These are phyloP conservation scores for Penicillium vulpinum DNA, from an alignment of 2,329 filamentous ascomycete genomes.

Conservation along the genomic window DNA sequence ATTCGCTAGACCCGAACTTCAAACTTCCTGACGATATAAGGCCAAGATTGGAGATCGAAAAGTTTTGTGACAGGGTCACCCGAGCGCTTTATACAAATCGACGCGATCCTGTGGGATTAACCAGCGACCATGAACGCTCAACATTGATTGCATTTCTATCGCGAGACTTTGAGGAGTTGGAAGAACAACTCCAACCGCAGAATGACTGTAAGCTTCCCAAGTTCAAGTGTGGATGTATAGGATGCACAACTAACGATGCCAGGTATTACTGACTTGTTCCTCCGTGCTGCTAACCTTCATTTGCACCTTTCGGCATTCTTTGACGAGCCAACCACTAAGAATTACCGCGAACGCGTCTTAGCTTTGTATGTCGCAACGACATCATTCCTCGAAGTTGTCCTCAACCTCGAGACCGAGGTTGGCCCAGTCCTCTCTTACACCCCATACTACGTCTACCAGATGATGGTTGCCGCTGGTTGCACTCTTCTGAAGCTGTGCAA, in stretches of 20 bases:
- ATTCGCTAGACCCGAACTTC: slow-evolving; percentile 48
- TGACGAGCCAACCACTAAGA: slow-evolving; percentile 47
- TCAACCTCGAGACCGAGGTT: slow-evolving; percentile 46
- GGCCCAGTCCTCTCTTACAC: slow-evolving; percentile 55
- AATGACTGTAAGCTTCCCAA: slow-evolving; percentile 39
- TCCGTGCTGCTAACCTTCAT: slow-evolving; percentile 50
- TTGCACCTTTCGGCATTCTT: slow-evolving; percentile 53
- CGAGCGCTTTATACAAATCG: slow-evolving; percentile 58
- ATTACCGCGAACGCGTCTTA: slow-evolving; percentile 49
- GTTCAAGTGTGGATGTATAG: not conserved
- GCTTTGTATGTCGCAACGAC: slow-evolving; percentile 49
- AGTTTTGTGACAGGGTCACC: slow-evolving; percentile 60
- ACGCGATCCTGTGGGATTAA: slow-evolving; percentile 54
- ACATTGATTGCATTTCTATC: slow-evolving; percentile 48
- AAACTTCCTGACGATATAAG: slow-evolving; percentile 54
- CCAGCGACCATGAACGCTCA: slow-evolving; percentile 46
- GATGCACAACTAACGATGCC: slow-evolving; percentile 1
- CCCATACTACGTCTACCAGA: slow-evolving; percentile 65
- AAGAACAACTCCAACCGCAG: slow-evolving; percentile 50
- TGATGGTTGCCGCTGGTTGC: slow-evolving; percentile 65
- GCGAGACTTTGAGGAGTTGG: slow-evolving; percentile 51
- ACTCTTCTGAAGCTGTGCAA: slow-evolving; percentile 66
- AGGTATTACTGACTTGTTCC: slow-evolving; percentile 50
- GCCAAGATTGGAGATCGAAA: slow-evolving; percentile 56
- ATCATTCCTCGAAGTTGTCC: slow-evolving; percentile 48